Base-by-base conservation (phyloP, 1,284 basidiomycete genomes). In the Irpex lacteus region DNA sequence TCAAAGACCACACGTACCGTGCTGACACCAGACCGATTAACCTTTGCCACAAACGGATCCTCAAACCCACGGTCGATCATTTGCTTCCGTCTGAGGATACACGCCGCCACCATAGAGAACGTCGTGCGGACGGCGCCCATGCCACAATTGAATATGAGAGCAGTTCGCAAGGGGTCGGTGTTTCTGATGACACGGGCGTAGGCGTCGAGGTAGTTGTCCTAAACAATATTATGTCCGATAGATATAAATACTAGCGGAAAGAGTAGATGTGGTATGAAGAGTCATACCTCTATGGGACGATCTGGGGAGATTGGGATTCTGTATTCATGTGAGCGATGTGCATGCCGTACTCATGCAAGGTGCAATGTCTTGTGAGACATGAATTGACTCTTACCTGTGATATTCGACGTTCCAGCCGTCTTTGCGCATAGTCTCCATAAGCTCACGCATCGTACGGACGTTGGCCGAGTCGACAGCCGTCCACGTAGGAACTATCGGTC, bases 111-210 rank as follows among this genome's bases (percentile, higher is more conserved):
- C 98, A 99, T 99, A 4, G 95, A 97, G 74, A 98, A 98, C 0
- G 97, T 98, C 2, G 97, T 98, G 50, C 98, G 87, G 0, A 98
- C 96, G 2, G 95, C 94, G 53, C 98, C 98, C 86, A 98, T 96
- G 50, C 98, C 97, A 75, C 98, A 98, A 63, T 95, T 97, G 76
- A 99, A 98, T 2, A 99, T 94, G 15, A 99, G 81, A 0, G 92
- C 90, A 0, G 94, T 95, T 19, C 82, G 83, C 6, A 88, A 78
- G 0, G 97, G 96, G 69, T 98, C 94, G 0, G 92, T 88, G 49
- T 86, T 79, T 70, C 89, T 88, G 71, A 99, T 90, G 57, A 96
- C 88, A 11, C 86, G 85, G 18, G 97, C 83, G 76, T 98, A 98
- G 1, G 94, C 92, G 76, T 99, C 98, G 13, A 98, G 86, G 74